Evolutionary conservation across 495 filamentous ascomycete species (phyloP), one percentile per base, ranked within the genome.

Genomic region (Talaromyces ruber): DNA sequence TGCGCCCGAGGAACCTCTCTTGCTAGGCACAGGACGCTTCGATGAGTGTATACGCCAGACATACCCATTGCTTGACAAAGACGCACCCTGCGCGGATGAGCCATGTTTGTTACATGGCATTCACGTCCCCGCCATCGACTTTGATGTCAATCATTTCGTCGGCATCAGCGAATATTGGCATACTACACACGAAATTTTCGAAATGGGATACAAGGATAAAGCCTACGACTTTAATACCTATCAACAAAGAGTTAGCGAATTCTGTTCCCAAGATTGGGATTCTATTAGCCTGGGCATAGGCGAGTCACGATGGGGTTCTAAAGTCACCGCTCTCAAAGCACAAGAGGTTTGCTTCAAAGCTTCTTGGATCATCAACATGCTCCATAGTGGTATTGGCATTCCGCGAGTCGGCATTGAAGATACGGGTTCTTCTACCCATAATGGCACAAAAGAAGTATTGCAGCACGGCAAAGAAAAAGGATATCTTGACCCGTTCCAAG

Each of bases 121-220:
- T 53, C 92, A 98, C 68, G 91, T 92, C 2, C 94, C 94, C 0
- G 92, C 93, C 1, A 97, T 99, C 60, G 94, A 99, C 71, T 99
- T 98, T 69, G 88, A 94, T 58, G 87, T 99, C 43, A 99, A 99
- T 64, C 94, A 98, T 70, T 99, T 99, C 68, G 87, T 99, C 26
- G 94, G 94, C 7, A 93, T 99, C 59, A 97, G 92, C 18, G 94
- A 99, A 70, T 99, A 96, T 70, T 99, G 94, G 94, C 94, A 99
- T 74, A 97, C 93, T 0, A 99, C 94, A 0, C 93, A 97, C 68
- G 91, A 95, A 55, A 86, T 97, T 1, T 97, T 98, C 67, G 89
- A 91, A 63, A 86, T 85, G 70, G 85, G 84, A 28, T 82, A 89
- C 67, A 88, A 88, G 59, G 88, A 95, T 64, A 90, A 89, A 65